phyloP scores from a whole-genome alignment of 495 filamentous ascomycete genomes.

The Evansstolkia leycettana region DNA sequence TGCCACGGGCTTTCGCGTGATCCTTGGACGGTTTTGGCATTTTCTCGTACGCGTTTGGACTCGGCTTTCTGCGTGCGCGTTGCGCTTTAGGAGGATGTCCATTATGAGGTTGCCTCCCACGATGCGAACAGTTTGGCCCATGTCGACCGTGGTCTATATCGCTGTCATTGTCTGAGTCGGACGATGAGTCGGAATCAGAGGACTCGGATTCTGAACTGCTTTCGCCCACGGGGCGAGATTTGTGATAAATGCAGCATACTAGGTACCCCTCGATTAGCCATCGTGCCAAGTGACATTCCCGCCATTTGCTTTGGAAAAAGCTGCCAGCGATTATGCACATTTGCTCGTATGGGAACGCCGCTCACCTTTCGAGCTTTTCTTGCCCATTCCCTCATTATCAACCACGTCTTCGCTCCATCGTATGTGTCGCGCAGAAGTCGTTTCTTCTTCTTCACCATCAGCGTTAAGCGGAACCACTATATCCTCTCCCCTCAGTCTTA shows the following conservation, averaged over 20 bases:
- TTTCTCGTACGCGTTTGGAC: constrained; percentile 93
- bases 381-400: constrained; percentile 91
- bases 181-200: constrained; percentile 48
- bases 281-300: too few relatives aligned
- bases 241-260: constrained; percentile 99
- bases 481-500: constrained; percentile 27
- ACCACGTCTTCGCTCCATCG: constrained; percentile 89
- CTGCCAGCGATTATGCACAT: not conserved
- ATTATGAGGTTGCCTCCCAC: constrained; percentile 7
- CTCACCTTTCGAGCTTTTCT: constrained; percentile 86
- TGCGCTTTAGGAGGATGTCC: constrained; percentile 11
- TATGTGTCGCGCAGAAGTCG: constrained; percentile 39
- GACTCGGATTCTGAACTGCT: constrained; percentile 66
- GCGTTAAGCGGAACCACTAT: not conserved
- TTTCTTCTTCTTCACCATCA: constrained; percentile 8
- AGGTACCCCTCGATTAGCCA: too few relatives aligned
- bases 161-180: constrained; percentile 46
- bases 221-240: constrained; percentile 68
- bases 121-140: constrained; percentile 7
- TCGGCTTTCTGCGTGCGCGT: constrained; percentile 47
- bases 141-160: constrained; percentile 22
- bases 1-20: not conserved
- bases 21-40: constrained; percentile 48
- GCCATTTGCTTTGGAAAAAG: constrained; percentile 1
- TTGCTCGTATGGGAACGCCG: not conserved